These are phyloP conservation scores for Pseudozyma pruni DNA, from an alignment of 1,284 basidiomycete genomes.

Conservation along the genomic window DNA sequence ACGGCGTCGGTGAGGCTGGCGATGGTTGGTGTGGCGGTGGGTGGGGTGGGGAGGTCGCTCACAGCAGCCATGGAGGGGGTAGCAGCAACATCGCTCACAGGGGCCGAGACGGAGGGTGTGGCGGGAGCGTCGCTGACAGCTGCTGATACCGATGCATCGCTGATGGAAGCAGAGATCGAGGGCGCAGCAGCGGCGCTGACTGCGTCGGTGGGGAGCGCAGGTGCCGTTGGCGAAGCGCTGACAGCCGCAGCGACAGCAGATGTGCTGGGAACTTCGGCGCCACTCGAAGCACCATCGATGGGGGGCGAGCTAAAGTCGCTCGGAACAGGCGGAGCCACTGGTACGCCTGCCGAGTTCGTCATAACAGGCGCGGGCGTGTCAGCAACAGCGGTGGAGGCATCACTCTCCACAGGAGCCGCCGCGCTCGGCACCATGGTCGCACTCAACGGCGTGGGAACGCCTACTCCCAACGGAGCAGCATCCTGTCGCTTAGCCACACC, in stretches of 20 bases:
- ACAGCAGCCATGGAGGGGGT: not conserved
- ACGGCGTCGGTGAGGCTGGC: constrained; percentile 16
- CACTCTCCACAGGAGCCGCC: not conserved
- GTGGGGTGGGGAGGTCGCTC: too few species aligned
- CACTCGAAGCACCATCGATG: not conserved
- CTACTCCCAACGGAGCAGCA: constrained; percentile 3
- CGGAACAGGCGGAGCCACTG: constrained; percentile 29
- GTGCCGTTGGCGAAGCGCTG: not conserved
- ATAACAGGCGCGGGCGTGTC: not conserved
- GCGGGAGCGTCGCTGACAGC: constrained; percentile 5
- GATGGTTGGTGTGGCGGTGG: constrained; percentile 2
- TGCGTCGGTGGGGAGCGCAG: constrained; percentile 1
- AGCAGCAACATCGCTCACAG: constrained; percentile 1
- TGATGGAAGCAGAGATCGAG: constrained; percentile 7
- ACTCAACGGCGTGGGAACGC: constrained; percentile 9
- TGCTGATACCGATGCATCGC: too few species aligned
- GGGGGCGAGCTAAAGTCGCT: constrained; percentile 27
- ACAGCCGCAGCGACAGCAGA: constrained; percentile 4
- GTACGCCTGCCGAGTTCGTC: constrained; percentile 7
- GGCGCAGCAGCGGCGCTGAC: constrained; percentile 8
- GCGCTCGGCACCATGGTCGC: constrained; percentile 4
- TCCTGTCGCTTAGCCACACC: constrained; percentile 1
- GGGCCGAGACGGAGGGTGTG: constrained; percentile 11
- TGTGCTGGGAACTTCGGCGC: constrained; percentile 3
- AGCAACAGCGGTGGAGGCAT: not conserved